These are phyloP conservation scores for Azolla pinnata DNA, from an alignment of 75 land plant genomes.

Conservation along the genomic window DNA sequence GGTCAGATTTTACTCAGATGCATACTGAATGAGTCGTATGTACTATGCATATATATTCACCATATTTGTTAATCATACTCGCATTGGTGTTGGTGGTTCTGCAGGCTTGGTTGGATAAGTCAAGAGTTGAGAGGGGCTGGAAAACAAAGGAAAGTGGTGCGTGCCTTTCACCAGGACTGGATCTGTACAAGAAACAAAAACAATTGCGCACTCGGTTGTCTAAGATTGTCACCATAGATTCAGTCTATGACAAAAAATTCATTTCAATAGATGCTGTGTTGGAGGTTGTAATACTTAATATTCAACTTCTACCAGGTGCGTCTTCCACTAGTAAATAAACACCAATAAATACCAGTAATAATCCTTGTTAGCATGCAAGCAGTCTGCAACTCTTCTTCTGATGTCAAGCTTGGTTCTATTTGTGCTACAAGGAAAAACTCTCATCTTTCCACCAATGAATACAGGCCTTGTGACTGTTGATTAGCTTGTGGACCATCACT, in stretches of 20 bases:
- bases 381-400: no score
- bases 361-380: no score
- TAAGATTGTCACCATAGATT: constrained; percentile 62
- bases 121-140: constrained; percentile 15
- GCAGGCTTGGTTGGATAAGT: constrained; percentile 67
- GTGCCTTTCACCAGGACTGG: constrained; percentile 11
- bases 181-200: constrained; percentile 19
- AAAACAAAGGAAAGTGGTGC: constrained; percentile 27
- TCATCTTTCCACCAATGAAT: no score
- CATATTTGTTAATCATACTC: neutral
- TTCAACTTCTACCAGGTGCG: constrained; percentile 66
- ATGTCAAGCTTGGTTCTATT: no score
- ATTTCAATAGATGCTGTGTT: constrained; percentile 50
- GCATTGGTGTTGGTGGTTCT: neutral
- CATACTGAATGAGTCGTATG: no score
- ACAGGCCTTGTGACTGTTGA: no score
- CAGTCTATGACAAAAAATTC: constrained; percentile 69
- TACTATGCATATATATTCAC: neutral
- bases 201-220: constrained; percentile 44
- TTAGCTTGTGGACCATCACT: no score
- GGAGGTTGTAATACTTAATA: constrained; percentile 64
- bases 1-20: no score
- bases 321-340: no score
- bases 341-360: no score
- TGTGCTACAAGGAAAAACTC: no score